Percentiles rank a stretch among this genome's conserved stretches.
Conservation (phyloP, 2,329 filamentous ascomycete species). For the Aspergillus pseudoviridinutans region DNA sequence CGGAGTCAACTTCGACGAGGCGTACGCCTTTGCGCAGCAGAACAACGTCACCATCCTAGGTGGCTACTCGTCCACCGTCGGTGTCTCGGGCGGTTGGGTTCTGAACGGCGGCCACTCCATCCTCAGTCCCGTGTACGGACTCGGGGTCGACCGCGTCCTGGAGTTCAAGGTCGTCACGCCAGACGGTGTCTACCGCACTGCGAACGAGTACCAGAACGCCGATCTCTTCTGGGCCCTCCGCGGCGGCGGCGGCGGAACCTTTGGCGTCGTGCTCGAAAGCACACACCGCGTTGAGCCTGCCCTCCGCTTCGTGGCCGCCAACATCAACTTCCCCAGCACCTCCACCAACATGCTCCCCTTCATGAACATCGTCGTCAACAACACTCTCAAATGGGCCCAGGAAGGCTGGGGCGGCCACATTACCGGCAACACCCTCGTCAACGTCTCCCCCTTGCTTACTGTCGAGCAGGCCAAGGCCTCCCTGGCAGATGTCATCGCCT, state of each 20-base stretch:
- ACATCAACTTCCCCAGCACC: constrained; percentile 15
- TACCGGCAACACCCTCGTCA: constrained; percentile 14
- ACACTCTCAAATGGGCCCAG: constrained; percentile 16
- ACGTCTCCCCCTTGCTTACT: constrained; percentile 12
- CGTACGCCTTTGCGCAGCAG: constrained; percentile 21
- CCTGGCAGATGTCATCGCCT: constrained; percentile 7
- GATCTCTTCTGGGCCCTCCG: constrained; percentile 19
- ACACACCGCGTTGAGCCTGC: constrained; percentile 12
- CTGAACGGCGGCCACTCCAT: constrained; percentile 57
- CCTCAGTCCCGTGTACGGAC: constrained; percentile 47
- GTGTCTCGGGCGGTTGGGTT: constrained; percentile 55
- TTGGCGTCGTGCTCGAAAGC: constrained; percentile 9
- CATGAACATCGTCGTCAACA: constrained; percentile 19
- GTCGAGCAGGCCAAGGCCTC: constrained; percentile 12
- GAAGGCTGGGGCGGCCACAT: constrained; percentile 23
- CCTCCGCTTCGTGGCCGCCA: constrained; percentile 8
- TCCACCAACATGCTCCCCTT: constrained; percentile 16
- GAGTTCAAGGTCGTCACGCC: constrained; percentile 47
- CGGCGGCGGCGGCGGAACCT: constrained; percentile 17
- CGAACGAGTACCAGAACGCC: constrained; percentile 15
- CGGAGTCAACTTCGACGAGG: constrained; percentile 25
- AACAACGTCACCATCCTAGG: constrained; percentile 24
- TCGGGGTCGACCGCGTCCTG: constrained; percentile 51
- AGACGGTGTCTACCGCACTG: constrained; percentile 19
- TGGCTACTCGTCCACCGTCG: constrained; percentile 43